phyloP scores from a whole-genome alignment of 179 eudicot genomes.

The Dionaea muscipula region DNA sequence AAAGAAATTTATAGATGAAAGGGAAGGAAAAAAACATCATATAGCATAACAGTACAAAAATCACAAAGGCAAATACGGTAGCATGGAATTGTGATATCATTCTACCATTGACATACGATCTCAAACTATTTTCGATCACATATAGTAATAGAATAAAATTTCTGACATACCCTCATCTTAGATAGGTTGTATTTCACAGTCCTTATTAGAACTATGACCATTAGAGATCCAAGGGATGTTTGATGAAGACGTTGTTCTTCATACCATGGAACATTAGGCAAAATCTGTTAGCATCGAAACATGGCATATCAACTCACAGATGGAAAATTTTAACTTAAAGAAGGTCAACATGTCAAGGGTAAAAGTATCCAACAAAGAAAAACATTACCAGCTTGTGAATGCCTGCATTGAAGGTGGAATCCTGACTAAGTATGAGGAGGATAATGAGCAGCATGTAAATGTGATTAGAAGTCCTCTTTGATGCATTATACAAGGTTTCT shows the following conservation, averaged over 20 bases:
- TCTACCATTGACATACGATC: no score
- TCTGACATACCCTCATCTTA: conserved; percentile 53
- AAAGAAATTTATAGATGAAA: no score
- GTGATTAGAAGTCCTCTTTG: conserved; percentile 73
- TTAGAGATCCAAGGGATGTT: conserved; percentile 83
- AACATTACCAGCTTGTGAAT: conserved; percentile 73
- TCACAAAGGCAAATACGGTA: no score
- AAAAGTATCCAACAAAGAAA: conserved; percentile 5
- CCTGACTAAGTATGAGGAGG: conserved; percentile 92
- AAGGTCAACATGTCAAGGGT: conserved; percentile 1
- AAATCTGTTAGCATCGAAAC: conserved; percentile 28
- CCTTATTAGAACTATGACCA: conserved; percentile 77
- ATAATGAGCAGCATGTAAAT: conserved; percentile 85
- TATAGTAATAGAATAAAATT: not conserved
- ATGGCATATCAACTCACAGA: not conserved
- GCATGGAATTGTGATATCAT: no score
- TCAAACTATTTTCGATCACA: no score
- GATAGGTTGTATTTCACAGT: conserved; percentile 88
- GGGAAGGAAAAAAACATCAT: no score
- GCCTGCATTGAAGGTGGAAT: conserved; percentile 87
- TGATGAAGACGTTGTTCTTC: conserved; percentile 77
- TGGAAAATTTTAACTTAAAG: not conserved
- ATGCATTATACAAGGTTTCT: conserved; percentile 77
- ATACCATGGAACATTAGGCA: conserved; percentile 88
- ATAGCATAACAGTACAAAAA: no score